Evolutionary conservation across 2,329 filamentous ascomycete species (phyloP).

Genomic region (Penicillium sp.): DNA sequence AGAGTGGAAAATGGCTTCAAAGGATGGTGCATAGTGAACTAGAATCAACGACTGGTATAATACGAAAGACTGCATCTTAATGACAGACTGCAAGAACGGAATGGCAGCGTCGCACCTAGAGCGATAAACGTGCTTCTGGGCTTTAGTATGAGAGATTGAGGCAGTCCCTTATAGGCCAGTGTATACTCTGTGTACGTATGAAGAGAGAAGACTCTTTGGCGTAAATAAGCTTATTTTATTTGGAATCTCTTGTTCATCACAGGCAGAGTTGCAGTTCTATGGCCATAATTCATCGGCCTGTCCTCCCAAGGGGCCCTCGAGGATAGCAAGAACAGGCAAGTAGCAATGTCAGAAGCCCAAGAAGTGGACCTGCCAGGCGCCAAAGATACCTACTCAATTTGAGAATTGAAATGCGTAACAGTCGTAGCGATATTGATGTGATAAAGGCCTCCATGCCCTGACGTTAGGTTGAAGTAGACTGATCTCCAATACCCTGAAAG

Average conservation of each 20-base stretch:
- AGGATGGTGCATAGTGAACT: conserved; percentile 10
- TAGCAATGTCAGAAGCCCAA: conserved; percentile 1
- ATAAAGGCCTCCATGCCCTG: not conserved
- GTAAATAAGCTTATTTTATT: not conserved
- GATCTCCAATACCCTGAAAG: conserved; percentile 43
- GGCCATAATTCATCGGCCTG: not conserved
- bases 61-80: not conserved
- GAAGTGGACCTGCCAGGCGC: conserved; percentile 12
- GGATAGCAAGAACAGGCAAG: not conserved
- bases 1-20: conserved; percentile 3
- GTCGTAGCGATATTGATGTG: conserved; percentile 16
- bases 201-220: not conserved
- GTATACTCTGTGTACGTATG: not conserved
- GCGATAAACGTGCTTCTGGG: no score
- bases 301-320: no score
- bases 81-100: no score
- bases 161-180: not conserved
- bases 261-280: not conserved
- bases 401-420: conserved; percentile 8
- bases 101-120: no score
- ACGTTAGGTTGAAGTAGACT: conserved; percentile 13
- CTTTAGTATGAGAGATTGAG: not conserved
- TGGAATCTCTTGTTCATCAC: not conserved
- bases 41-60: conserved; percentile 9
- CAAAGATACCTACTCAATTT: conserved; percentile 6